Evolutionary conservation across 2,329 filamentous ascomycete genomes (phyloP).

Genomic region (Sphaerulina vaccinii): DNA sequence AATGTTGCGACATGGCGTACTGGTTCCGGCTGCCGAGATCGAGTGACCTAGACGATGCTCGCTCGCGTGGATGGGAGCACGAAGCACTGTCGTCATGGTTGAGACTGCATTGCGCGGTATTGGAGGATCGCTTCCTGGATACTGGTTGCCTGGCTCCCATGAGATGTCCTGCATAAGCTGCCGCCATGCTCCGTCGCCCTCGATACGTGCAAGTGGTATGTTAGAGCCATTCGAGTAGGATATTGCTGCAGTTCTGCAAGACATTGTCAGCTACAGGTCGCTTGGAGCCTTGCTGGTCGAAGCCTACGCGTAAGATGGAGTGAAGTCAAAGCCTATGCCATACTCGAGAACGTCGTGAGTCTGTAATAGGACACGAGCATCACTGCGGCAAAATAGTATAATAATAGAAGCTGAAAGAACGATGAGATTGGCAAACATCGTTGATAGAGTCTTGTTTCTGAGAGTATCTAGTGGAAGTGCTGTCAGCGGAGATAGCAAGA

Average conservation of each 20-base stretch:
- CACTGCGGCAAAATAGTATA: not conserved
- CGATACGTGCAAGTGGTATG: not conserved
- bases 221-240: slow-evolving; percentile 1
- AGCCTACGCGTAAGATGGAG: not conserved
- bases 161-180: not conserved
- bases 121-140: not conserved
- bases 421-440: not conserved
- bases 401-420: too few relatives aligned
- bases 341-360: not conserved
- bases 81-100: not conserved
- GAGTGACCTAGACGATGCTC: not conserved
- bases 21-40: not conserved
- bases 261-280: not conserved
- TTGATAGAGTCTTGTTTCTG: not conserved
- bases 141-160: not conserved
- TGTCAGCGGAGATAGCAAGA: too few relatives aligned
- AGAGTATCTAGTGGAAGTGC: not conserved
- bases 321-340: slow-evolving; percentile 3
- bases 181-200: not conserved
- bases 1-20: not conserved
- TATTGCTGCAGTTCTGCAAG: not conserved
- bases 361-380: not conserved
- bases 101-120: not conserved
- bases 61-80: not conserved
- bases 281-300: too few relatives aligned